phyloP scores from a whole-genome alignment of 192 early-diverging fungal genomes.

The Backusella liffmaniae region DNA sequence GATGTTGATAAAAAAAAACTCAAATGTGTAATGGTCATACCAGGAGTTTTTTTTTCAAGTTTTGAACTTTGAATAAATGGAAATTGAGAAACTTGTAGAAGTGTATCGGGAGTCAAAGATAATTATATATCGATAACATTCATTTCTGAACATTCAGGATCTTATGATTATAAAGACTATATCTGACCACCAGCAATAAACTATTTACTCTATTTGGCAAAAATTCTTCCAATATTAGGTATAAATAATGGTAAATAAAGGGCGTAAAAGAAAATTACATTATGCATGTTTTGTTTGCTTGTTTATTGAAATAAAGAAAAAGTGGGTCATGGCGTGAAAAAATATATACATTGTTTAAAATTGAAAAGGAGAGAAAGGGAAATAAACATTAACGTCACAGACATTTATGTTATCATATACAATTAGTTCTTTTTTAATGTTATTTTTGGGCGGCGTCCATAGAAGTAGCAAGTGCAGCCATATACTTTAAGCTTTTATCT shows the following conservation, averaged over 20 bases:
- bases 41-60: background rate
- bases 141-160: background rate
- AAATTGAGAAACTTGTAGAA: background rate
- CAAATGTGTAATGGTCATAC: background rate
- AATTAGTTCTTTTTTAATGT: background rate
- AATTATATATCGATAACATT: background rate
- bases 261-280: background rate
- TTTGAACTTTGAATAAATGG: background rate
- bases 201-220: background rate
- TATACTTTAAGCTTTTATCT: slow-evolving; percentile 21
- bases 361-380: background rate
- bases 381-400: background rate
- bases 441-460: slow-evolving; percentile 29
- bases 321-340: background rate
- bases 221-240: background rate
- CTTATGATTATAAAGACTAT: background rate
- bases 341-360: background rate
- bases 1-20: background rate
- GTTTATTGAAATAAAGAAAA: background rate
- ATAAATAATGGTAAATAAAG: background rate
- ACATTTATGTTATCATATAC: background rate
- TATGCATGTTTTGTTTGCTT: background rate
- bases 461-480: slow-evolving; percentile 26
- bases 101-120: background rate
- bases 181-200: background rate